These are phyloP conservation scores for Chrysosporium queenslandicum DNA, from an alignment of 2,329 filamentous ascomycete genomes.

Conservation along the genomic window DNA sequence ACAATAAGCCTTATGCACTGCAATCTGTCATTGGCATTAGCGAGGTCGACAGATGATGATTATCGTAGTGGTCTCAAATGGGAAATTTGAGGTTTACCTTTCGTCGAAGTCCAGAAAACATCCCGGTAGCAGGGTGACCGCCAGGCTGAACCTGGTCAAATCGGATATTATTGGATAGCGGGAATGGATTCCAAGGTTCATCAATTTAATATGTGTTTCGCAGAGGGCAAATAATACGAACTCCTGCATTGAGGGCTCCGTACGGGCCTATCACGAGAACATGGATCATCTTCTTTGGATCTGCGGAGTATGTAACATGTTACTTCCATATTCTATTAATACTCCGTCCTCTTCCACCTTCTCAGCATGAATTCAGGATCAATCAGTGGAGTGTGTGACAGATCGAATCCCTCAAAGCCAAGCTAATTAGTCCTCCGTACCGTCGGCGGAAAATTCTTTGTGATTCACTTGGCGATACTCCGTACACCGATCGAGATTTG, in stretches of 20 bases:
- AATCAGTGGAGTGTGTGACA: not conserved
- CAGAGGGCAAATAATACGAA: constrained; percentile 6
- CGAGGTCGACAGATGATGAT: not conserved
- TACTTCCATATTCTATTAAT: not conserved
- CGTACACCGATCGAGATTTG: not conserved
- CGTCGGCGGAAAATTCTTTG: no score
- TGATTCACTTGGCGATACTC: not conserved
- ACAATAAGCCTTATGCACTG: not conserved
- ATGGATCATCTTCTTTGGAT: constrained; percentile 1
- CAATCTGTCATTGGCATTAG: not conserved
- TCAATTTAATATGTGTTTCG: constrained; percentile 1
- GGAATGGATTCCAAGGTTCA: constrained; percentile 1
- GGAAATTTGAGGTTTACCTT: constrained; percentile 7
- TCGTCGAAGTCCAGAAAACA: not conserved
- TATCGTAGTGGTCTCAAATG: not conserved
- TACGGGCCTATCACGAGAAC: not conserved
- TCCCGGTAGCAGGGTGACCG: constrained; percentile 7
- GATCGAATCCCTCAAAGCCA: not conserved
- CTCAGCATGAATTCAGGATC: not conserved
- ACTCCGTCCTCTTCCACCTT: not conserved
- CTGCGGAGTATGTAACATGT: not conserved
- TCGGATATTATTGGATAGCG: constrained; percentile 9
- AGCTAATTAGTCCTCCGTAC: not conserved
- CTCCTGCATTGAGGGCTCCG: not conserved
- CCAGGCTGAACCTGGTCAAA: constrained; percentile 4